Conservation (phyloP, 108 stramenopile species). For the Cyclotella distinguenda region DNA sequence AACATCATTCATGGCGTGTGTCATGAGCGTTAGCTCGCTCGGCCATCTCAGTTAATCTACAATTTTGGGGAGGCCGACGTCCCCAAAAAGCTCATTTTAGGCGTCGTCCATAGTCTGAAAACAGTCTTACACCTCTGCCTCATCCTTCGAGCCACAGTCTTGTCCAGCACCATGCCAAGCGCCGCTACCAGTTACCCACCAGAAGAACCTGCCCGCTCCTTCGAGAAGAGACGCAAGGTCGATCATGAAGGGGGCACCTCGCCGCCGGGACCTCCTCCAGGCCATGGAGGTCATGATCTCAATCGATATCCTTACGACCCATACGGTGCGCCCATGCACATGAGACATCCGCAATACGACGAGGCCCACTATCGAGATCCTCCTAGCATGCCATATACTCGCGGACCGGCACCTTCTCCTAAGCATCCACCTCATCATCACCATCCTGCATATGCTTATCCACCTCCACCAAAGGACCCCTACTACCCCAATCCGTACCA, state of each 20-base stretch:
- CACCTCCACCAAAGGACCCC: conserved; percentile 15
- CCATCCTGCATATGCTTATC: conserved; percentile 13
- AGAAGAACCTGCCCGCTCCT: neutral
- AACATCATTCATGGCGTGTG: neutral
- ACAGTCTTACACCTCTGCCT: neutral
- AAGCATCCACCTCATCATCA: neutral
- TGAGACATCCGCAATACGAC: conserved; percentile 5
- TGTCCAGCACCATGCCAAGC: conserved; percentile 1
- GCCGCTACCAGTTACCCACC: neutral
- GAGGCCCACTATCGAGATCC: conserved; percentile 9
- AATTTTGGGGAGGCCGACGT: neutral
- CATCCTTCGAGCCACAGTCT: neutral
- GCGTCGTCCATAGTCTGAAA: neutral
- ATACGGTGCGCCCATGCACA: conserved; percentile 8
- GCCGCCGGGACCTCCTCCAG: neutral
- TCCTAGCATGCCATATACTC: conserved; percentile 18
- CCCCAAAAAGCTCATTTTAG: neutral
- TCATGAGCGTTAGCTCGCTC: conserved; percentile 3
- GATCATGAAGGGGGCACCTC: neutral
- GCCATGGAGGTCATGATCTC: neutral
- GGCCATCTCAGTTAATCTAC: neutral
- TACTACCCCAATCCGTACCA: conserved; percentile 5
- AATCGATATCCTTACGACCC: conserved; percentile 15
- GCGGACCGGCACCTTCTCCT: conserved; percentile 2
- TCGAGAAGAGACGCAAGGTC: conserved; percentile 23